Evolutionary conservation across 2,329 filamentous ascomycete species (phyloP).

Genomic region (Fragosphaeria purpurea): DNA sequence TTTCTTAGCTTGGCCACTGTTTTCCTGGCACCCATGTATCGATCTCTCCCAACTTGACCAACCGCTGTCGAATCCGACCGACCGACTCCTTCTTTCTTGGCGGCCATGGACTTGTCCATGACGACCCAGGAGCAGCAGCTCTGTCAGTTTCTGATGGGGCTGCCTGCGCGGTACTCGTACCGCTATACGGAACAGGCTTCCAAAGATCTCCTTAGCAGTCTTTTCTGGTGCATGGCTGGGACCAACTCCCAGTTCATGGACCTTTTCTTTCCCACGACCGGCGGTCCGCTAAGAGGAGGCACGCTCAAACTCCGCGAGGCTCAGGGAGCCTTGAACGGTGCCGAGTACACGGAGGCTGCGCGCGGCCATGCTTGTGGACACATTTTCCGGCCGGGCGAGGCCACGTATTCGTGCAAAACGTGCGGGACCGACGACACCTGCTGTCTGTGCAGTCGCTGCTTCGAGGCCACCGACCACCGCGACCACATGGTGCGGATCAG

Average conservation of each 20-base stretch:
- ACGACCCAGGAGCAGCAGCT: conserved; percentile 70
- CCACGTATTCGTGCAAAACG: conserved; percentile 87
- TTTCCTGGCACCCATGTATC: no score
- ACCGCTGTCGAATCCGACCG: background rate
- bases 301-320: conserved; percentile 72
- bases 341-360: conserved; percentile 87
- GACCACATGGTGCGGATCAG: conserved; percentile 84
- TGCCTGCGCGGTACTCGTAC: conserved; percentile 63
- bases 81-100: background rate
- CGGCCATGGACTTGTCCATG: conserved; percentile 24
- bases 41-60: background rate
- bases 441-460: conserved; percentile 87
- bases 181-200: conserved; percentile 65
- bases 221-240: conserved; percentile 81
- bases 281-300: conserved; percentile 48
- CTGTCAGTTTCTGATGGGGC: conserved; percentile 68
- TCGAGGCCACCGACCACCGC: conserved; percentile 88
- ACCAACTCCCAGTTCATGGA: conserved; percentile 63
- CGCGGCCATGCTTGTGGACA: conserved; percentile 92
- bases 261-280: conserved; percentile 67
- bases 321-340: conserved; percentile 85
- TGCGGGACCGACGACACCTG: conserved; percentile 93
- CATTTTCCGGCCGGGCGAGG: conserved; percentile 91
- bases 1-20: no score
- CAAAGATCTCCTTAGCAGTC: conserved; percentile 61